Conservation (phyloP, 805 yeast species). For the Ogataea nonfermentans region DNA sequence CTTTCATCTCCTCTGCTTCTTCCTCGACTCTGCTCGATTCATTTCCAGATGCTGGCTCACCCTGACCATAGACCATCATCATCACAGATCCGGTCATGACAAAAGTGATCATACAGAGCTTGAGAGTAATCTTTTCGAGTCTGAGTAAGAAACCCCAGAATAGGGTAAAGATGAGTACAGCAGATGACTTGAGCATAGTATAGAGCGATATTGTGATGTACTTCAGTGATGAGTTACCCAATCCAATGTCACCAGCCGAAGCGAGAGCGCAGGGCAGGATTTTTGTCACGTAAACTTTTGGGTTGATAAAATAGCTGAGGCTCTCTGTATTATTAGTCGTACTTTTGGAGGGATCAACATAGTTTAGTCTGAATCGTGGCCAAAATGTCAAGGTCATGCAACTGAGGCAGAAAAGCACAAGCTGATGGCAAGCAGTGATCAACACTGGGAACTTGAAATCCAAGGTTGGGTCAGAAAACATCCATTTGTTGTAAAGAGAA, state of each 20-base stretch:
- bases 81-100: slow-evolving; percentile 81
- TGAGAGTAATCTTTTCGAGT: slow-evolving; percentile 67
- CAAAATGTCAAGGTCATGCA: slow-evolving; percentile 39
- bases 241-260: slow-evolving; percentile 85
- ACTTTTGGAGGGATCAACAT: slow-evolving; percentile 18
- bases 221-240: slow-evolving; percentile 76
- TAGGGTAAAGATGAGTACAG: slow-evolving; percentile 74
- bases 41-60: slow-evolving; percentile 11
- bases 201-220: slow-evolving; percentile 75
- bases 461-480: slow-evolving; percentile 72
- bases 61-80: slow-evolving; percentile 67
- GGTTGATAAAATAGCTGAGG: slow-evolving; percentile 26
- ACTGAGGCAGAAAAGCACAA: slow-evolving; percentile 56
- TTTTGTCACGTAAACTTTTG: slow-evolving; percentile 44
- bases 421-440: slow-evolving; percentile 79
- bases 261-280: slow-evolving; percentile 83
- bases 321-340: slow-evolving; percentile 7
- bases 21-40: slow-evolving; percentile 17
- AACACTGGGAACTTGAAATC: slow-evolving; percentile 77
- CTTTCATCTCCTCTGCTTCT: slow-evolving; percentile 22
- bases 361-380: slow-evolving; percentile 46
- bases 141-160: slow-evolving; percentile 76
- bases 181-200: slow-evolving; percentile 85
- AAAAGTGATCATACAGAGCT: slow-evolving; percentile 60
- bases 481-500: slow-evolving; percentile 87